Percentiles rank a stretch among this genome's conserved stretches.
Evolutionary conservation across 495 filamentous ascomycete genomes (phyloP).

Genomic region (Podospora pseudoanserina): DNA sequence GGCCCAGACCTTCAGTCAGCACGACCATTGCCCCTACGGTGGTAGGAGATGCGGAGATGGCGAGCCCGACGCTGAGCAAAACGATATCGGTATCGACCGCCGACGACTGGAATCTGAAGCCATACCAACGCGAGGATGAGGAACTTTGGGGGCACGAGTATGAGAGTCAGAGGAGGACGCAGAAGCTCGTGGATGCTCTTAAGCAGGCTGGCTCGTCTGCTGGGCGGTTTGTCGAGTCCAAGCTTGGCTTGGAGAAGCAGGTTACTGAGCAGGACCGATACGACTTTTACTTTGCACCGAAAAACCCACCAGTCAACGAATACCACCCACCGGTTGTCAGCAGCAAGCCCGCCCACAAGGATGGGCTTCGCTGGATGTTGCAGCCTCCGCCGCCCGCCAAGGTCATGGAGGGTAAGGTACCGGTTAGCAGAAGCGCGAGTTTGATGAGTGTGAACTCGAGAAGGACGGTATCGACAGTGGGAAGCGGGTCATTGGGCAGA

Average conservation of each 20-base stretch:
- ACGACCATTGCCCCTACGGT: conserved; percentile 25
- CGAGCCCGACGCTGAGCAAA: conserved; percentile 30
- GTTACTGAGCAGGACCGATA: conserved; percentile 44
- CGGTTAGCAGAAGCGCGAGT: conserved; percentile 49
- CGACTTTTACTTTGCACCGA: conserved; percentile 60
- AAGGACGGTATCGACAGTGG: conserved; percentile 20
- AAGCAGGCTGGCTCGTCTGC: conserved; percentile 50
- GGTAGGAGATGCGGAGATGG: conserved; percentile 24
- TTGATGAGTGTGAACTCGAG: conserved; percentile 34
- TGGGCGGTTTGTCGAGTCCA: conserved; percentile 44
- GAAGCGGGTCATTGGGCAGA: conserved; percentile 27
- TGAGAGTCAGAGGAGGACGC: conserved; percentile 38
- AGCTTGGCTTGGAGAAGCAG: conserved; percentile 38
- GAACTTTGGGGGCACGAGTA: conserved; percentile 66
- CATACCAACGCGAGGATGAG: conserved; percentile 83
- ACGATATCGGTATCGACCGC: conserved; percentile 29
- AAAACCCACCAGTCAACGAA: conserved; percentile 79
- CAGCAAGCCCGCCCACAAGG: conserved; percentile 59
- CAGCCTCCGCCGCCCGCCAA: conserved; percentile 80
- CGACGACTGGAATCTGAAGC: conserved; percentile 67
- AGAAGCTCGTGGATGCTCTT: conserved; percentile 49
- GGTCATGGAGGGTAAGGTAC: conserved; percentile 80
- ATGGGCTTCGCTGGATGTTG: conserved; percentile 82
- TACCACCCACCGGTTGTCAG: conserved; percentile 83
- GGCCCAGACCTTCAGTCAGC: conserved; percentile 16